Conservation (phyloP, 1,284 basidiomycete genomes). For the Leucoagaricus sp. region DNA sequence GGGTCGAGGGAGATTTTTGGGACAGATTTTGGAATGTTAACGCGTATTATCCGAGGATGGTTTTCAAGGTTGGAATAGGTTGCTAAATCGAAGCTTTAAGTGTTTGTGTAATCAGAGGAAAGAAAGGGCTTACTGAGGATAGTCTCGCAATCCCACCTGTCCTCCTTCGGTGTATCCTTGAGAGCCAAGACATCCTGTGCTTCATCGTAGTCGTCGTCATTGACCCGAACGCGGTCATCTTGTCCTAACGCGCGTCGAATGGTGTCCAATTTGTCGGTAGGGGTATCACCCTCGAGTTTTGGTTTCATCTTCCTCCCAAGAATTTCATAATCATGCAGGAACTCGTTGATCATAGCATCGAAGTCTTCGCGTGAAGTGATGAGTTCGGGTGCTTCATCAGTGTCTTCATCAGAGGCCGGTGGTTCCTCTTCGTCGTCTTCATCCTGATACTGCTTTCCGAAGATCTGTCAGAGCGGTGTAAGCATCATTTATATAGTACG, state of each 20-base stretch:
- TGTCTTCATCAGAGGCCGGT: constrained; percentile 40
- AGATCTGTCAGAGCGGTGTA: constrained; percentile 40
- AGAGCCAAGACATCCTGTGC: constrained; percentile 54
- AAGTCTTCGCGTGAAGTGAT: constrained; percentile 87
- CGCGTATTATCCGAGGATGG: constrained; percentile 84
- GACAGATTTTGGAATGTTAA: constrained; percentile 53
- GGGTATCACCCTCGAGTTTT: constrained; percentile 69
- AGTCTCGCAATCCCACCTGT: constrained; percentile 94
- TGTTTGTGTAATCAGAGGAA: neutral
- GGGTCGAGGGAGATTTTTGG: constrained; percentile 73
- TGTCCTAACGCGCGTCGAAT: constrained; percentile 79
- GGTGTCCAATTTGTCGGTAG: constrained; percentile 77
- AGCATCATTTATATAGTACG: neutral
- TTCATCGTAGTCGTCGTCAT: constrained; percentile 44
- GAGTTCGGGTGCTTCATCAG: constrained; percentile 72
- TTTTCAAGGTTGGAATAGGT: constrained; percentile 96
- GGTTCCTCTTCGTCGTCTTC: constrained; percentile 50
- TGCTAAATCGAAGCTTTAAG: constrained; percentile 46
- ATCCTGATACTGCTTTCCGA: constrained; percentile 78
- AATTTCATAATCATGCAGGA: constrained; percentile 91
- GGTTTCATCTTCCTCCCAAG: constrained; percentile 87
- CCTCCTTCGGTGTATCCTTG: constrained; percentile 66
- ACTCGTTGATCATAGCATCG: constrained; percentile 90
- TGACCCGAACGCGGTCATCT: constrained; percentile 51
- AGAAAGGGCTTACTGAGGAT: constrained; percentile 83